Evolutionary conservation across 192 early-diverging fungal genomes (phyloP).

Genomic region (Mortierella claussenii): DNA sequence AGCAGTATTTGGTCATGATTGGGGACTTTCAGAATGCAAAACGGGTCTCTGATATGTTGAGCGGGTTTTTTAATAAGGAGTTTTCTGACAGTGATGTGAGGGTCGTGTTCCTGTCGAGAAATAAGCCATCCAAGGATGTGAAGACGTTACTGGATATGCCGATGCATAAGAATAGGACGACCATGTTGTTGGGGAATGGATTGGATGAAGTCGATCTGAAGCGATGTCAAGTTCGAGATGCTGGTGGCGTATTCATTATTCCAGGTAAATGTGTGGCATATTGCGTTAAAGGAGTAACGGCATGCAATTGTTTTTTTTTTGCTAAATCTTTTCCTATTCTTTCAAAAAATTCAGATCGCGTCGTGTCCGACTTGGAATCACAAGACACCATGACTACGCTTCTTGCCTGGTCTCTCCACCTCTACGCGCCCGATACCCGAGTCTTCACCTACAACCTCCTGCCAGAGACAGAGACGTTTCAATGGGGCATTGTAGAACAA

Average conservation of each 20-base stretch:
- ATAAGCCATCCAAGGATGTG: constrained; percentile 58
- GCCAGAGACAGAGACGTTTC: constrained; percentile 69
- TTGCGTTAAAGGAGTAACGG: too few species aligned
- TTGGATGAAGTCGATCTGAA: constrained; percentile 40
- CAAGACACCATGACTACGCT: constrained; percentile 80
- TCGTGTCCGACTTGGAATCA: constrained; percentile 55
- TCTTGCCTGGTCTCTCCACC: constrained; percentile 72
- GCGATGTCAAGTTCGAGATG: constrained; percentile 52
- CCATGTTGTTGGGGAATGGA: constrained; percentile 49
- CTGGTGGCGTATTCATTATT: constrained; percentile 60
- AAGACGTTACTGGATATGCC: constrained; percentile 55
- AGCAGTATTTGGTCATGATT: constrained; percentile 57
- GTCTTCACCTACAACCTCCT: constrained; percentile 71
- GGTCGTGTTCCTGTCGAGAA: constrained; percentile 60
- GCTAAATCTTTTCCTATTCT: background rate
- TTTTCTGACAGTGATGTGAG: constrained; percentile 55
- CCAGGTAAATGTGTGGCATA: constrained; percentile 45
- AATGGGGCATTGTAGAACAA: constrained; percentile 63
- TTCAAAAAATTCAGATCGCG: constrained; percentile 46
- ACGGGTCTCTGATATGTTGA: constrained; percentile 56
- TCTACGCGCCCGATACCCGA: constrained; percentile 65
- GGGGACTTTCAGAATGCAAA: constrained; percentile 57
- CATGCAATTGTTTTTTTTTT: background rate
- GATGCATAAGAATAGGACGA: constrained; percentile 35
- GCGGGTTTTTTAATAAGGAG: constrained; percentile 59